Conservation (phyloP, 1,284 basidiomycete species). For the Cryptococcus sp. region DNA sequence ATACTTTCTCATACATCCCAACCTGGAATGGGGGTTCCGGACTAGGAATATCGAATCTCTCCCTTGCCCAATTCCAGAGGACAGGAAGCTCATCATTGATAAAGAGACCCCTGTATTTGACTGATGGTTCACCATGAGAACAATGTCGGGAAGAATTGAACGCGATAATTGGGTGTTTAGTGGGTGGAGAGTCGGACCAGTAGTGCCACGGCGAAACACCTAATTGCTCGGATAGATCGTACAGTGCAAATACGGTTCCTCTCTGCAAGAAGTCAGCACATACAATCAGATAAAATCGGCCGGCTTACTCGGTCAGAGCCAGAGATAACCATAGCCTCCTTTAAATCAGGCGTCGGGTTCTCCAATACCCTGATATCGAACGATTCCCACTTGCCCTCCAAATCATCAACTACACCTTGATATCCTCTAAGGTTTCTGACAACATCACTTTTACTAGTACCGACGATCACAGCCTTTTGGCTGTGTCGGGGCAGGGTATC, state of each 20-base stretch:
- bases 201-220: constrained; percentile 49
- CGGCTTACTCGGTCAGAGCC: constrained; percentile 56
- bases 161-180: constrained; percentile 53
- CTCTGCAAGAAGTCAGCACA: constrained; percentile 11
- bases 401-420: constrained; percentile 47
- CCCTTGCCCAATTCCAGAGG: constrained; percentile 55
- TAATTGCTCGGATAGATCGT: constrained; percentile 68
- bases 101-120: constrained; percentile 64
- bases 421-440: constrained; percentile 12
- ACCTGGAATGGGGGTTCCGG: constrained; percentile 35
- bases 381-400: constrained; percentile 63
- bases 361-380: constrained; percentile 56
- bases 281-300: not conserved
- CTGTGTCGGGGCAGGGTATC: constrained; percentile 22
- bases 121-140: constrained; percentile 62
- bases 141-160: constrained; percentile 54
- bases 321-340: constrained; percentile 61
- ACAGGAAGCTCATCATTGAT: constrained; percentile 63
- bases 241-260: constrained; percentile 61
- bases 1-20: constrained; percentile 57
- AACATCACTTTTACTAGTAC: constrained; percentile 59
- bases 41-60: constrained; percentile 32
- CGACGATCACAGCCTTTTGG: constrained; percentile 58
- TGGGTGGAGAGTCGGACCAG: constrained; percentile 63
- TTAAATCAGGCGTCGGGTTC: constrained; percentile 60